Conservation (phyloP, 768 basidiomycete genomes). For the Boletus barrowsii region DNA sequence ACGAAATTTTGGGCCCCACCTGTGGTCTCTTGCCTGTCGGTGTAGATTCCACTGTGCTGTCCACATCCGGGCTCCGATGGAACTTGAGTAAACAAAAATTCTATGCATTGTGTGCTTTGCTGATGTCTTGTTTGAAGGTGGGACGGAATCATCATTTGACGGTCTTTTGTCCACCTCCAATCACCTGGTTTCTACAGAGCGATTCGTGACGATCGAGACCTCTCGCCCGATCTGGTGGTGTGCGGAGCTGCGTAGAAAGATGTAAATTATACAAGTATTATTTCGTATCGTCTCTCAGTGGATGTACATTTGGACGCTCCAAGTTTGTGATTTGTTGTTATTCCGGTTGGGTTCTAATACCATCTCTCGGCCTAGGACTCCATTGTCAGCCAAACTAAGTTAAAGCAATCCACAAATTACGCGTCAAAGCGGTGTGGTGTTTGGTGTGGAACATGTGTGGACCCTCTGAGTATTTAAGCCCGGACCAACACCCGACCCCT, state of each 20-base stretch:
- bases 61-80: slow-evolving; percentile 86
- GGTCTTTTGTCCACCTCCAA: slow-evolving; percentile 92
- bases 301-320: too few species aligned
- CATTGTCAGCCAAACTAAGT: too few species aligned
- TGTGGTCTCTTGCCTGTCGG: slow-evolving; percentile 96
- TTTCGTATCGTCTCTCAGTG: too few species aligned
- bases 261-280: neutral
- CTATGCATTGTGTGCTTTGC: neutral
- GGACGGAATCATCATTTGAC: slow-evolving; percentile 72
- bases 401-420: too few species aligned
- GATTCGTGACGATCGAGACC: slow-evolving; percentile 69
- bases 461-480: too few species aligned
- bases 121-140: slow-evolving; percentile 37
- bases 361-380: too few species aligned
- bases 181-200: slow-evolving; percentile 69
- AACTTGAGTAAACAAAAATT: slow-evolving; percentile 61
- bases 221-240: slow-evolving; percentile 90
- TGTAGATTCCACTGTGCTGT: slow-evolving; percentile 68
- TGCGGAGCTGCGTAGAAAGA: slow-evolving; percentile 51
- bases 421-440: too few species aligned
- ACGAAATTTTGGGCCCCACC: slow-evolving; percentile 87
- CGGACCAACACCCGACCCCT: too few species aligned
- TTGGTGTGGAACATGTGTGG: too few species aligned
- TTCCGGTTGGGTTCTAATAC: too few species aligned
- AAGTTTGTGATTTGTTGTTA: too few species aligned